Conservation (phyloP, 495 filamentous ascomycete species). For the Geopyxis carbonaria region DNA sequence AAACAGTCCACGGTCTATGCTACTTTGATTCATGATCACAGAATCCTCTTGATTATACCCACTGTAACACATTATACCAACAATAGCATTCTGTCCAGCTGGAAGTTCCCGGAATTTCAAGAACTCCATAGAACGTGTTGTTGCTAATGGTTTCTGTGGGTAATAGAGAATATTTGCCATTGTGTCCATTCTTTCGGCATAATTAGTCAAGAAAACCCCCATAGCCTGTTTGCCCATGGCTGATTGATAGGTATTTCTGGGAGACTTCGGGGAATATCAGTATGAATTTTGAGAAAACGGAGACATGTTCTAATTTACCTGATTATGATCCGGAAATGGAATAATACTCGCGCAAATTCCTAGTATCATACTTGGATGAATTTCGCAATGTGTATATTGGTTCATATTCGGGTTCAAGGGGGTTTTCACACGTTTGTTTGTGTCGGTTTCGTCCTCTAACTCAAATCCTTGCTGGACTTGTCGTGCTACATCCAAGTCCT, state of each 20-base stretch:
- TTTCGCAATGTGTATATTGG: slow-evolving; percentile 73
- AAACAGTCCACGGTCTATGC: slow-evolving; percentile 92
- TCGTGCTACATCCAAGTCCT: slow-evolving; percentile 63
- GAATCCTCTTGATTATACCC: slow-evolving; percentile 99
- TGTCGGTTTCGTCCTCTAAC: slow-evolving; percentile 43
- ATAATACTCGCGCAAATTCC: slow-evolving; percentile 98
- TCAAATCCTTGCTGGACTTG: slow-evolving; percentile 49
- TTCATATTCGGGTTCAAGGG: slow-evolving; percentile 40
- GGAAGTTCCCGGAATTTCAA: slow-evolving; percentile 93
- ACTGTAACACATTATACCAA: slow-evolving; percentile 90
- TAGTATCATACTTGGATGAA: slow-evolving; percentile 96
- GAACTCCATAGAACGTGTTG: slow-evolving; percentile 95
- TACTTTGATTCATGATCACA: slow-evolving; percentile 99
- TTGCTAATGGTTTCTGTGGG: slow-evolving; percentile 91
- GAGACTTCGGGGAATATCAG: slow-evolving; percentile 40
- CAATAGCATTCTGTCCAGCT: slow-evolving; percentile 94
- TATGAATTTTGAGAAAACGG: slow-evolving; percentile 6
- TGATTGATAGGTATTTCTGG: slow-evolving; percentile 96
- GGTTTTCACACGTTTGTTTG: slow-evolving; percentile 60
- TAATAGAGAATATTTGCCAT: slow-evolving; percentile 99
- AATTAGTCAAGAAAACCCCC: slow-evolving; percentile 97
- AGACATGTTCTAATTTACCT: slow-evolving; percentile 31
- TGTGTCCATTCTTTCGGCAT: slow-evolving; percentile 89
- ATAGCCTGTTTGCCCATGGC: slow-evolving; percentile 99
- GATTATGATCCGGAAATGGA: slow-evolving; percentile 98